Conservation (phyloP, 441 rosid genomes). For the Pelargonium exstipulatum region DNA sequence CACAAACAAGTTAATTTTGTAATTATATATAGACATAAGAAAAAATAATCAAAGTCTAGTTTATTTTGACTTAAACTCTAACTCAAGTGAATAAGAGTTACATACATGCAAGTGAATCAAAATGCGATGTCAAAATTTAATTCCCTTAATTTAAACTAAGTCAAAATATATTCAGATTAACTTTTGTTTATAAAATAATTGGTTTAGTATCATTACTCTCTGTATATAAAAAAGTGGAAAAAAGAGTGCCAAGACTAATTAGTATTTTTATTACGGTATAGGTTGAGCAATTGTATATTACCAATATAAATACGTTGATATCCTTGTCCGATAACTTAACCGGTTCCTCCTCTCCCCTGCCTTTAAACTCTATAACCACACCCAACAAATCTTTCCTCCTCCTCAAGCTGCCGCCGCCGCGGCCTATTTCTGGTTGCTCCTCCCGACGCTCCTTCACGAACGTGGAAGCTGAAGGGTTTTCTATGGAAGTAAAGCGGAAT, state of each 20-base stretch:
- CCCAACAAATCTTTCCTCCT: slow-evolving; percentile 35
- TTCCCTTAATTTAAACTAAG: too few relatives aligned
- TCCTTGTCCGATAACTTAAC: slow-evolving; percentile 23
- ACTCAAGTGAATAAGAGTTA: too few relatives aligned
- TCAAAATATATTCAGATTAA: too few relatives aligned
- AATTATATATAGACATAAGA: too few relatives aligned
- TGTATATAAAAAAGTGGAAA: neutral
- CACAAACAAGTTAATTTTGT: too few relatives aligned
- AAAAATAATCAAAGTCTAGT: too few relatives aligned
- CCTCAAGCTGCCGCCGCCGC: neutral
- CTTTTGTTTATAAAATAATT: neutral
- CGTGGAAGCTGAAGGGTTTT: too few relatives aligned
- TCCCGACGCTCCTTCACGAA: slow-evolving; percentile 33
- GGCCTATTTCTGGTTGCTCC: neutral
- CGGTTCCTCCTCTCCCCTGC: slow-evolving; percentile 36
- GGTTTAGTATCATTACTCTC: neutral
- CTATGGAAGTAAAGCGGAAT: too few relatives aligned
- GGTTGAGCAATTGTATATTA: slow-evolving; percentile 4
- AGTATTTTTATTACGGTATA: too few relatives aligned
- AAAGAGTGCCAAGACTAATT: neutral
- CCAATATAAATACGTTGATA: slow-evolving; percentile 34
- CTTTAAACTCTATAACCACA: slow-evolving; percentile 39
- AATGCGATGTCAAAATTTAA: too few relatives aligned
- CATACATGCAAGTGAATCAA: too few relatives aligned
- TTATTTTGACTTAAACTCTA: too few relatives aligned